Evolutionary conservation across 2,329 filamentous ascomycete species (phyloP), one percentile per base, ranked within the genome.

Genomic region (Penicillium hordei): DNA sequence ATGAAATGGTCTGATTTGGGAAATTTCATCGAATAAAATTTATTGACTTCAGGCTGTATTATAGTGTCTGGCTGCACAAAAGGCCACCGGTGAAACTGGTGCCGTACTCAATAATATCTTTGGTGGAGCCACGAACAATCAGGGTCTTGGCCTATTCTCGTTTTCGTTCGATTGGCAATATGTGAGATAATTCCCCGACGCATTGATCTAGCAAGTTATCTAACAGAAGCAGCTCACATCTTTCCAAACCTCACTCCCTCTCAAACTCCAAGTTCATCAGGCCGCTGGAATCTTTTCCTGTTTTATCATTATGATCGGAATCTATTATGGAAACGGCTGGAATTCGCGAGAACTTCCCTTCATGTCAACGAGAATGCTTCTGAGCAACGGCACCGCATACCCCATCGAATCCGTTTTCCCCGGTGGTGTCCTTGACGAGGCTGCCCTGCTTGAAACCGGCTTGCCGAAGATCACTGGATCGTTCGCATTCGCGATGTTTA

Each of bases 91-190:
- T 6, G 61, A 64, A 9, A 83, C 72, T 42, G 81, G 77, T 1
- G 65, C 66, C 0, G 60, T 75, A 0, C 72, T 84, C 10, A 82
- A 79, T 0, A 80, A 76, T 23, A 46, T 83, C 0, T 84, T 84
- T 53, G 82, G 82, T 8, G 82, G 82, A 0, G 73, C 81, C 2
- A 68, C 75, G 6, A 82, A 79, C 57, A 84, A 84, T 46, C 80
- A 84, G 60, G 82, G 82, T 1, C 62, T 84, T 2, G 82, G 82
- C 0, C 66, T 83, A 0, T 79, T 84, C 27, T 76, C 56, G 23
- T 38, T 84, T 0, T 81, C 78, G 0, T 77, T 84, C n/a, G 82
- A 84, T 59, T 84, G 82, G 81, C 82, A 75, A 78, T 82, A 69
- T 53, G 61, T 62, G 59, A 57, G 66, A 12, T 13, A n/a, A 57